Conservation (phyloP, 2,329 filamentous ascomycete genomes). For the Fusarium sororula region DNA sequence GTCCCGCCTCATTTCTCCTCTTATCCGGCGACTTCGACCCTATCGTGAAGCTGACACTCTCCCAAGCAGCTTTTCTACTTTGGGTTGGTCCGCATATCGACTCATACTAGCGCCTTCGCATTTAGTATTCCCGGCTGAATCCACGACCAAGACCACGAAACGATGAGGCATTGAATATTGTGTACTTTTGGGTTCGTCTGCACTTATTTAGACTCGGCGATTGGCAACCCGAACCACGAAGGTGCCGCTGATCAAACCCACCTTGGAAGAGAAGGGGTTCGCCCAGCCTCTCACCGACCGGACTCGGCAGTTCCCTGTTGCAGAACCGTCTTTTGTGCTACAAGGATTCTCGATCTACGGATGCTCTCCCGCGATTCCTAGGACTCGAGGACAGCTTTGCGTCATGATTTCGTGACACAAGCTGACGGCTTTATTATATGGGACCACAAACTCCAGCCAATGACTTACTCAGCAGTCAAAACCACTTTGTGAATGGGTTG, state of each 20-base stretch:
- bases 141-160: slow-evolving; percentile 20
- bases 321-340: slow-evolving; percentile 2
- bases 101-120: slow-evolving; percentile 30
- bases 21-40: slow-evolving; percentile 9
- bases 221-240: background rate
- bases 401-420: slow-evolving; percentile 9
- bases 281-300: background rate
- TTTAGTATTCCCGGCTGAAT: slow-evolving; percentile 5
- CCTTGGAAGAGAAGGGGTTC: background rate
- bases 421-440: background rate
- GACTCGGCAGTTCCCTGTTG: background rate
- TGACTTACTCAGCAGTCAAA: background rate
- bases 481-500: background rate
- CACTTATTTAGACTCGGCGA: slow-evolving; percentile 7
- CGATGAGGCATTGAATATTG: background rate
- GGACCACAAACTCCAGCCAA: background rate
- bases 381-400: background rate
- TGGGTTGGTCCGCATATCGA: slow-evolving; percentile 19
- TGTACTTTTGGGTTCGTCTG: background rate
- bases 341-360: background rate
- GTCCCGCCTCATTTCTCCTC: slow-evolving; percentile 25
- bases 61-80: slow-evolving; percentile 22
- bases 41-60: slow-evolving; percentile 27
- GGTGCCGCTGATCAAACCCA: background rate
- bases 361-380: background rate